A percentile compares a stretch with the other conserved stretches of the same genome.
phyloP scores from a whole-genome alignment of 345 rosid genomes.

The Populus pruinosa region DNA sequence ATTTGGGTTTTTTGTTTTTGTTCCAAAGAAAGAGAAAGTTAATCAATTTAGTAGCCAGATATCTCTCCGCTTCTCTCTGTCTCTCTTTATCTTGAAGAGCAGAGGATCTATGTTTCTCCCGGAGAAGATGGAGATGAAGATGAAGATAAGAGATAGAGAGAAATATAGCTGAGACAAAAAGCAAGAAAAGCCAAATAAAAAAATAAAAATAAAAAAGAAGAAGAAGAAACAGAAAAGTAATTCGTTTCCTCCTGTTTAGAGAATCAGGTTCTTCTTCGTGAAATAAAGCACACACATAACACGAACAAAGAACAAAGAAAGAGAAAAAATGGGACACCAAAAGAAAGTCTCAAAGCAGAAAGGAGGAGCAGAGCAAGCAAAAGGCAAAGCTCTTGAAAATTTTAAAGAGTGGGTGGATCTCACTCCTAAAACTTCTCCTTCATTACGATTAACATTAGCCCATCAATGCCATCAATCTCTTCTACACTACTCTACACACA shows the following conservation, averaged over 20 bases:
- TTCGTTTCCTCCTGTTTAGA: constrained; percentile 61
- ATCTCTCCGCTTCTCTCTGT: constrained; percentile 28
- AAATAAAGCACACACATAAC: constrained; percentile 29
- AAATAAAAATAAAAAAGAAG: constrained; percentile 5
- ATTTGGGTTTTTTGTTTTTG: constrained; percentile 18
- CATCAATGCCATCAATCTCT: not conserved
- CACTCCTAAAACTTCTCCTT: not conserved
- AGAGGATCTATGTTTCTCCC: constrained; percentile 4
- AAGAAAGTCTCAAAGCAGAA: not conserved
- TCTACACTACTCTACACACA: too few relatives aligned
- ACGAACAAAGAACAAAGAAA: not conserved
- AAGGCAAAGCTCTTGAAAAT: not conserved
- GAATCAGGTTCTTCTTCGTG: constrained; percentile 88
- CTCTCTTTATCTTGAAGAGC: not conserved
- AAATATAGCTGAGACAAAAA: not conserved
- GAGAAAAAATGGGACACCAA: not conserved
- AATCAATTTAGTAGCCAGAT: constrained; percentile 19
- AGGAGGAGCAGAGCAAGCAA: not conserved
- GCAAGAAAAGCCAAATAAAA: constrained; percentile 4
- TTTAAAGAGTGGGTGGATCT: not conserved
- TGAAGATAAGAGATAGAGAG: not conserved
- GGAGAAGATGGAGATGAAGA: constrained; percentile 13
- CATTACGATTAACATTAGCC: not conserved
- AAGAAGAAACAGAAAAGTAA: constrained; percentile 28
- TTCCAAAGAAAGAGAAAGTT: constrained; percentile 23